These are phyloP conservation scores for Notholithocarpus densiflorus DNA, from an alignment of 306 rosid genomes.

Conservation along the genomic window DNA sequence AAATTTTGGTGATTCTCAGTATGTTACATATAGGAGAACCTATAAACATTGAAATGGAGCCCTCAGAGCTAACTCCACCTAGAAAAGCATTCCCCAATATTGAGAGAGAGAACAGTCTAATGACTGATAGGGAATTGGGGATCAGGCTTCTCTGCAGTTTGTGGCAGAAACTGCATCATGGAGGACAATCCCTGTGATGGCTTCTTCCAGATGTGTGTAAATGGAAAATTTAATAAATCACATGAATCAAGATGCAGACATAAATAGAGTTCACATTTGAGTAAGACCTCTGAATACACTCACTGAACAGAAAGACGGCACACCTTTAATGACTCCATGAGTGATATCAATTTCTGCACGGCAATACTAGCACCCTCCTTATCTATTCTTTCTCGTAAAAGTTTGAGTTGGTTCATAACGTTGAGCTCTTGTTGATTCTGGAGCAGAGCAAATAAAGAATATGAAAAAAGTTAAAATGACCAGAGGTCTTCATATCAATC, in stretches of 20 bases:
- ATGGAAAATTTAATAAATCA: background rate
- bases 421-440: constrained; percentile 44
- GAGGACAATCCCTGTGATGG: background rate
- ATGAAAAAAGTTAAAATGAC: background rate
- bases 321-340: constrained; percentile 60
- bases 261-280: background rate
- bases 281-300: background rate
- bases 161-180: background rate
- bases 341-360: constrained; percentile 46
- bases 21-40: background rate
- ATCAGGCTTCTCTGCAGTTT: background rate
- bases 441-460: background rate
- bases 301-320: constrained; percentile 1
- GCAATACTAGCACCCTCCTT: constrained; percentile 45
- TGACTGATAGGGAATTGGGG: background rate
- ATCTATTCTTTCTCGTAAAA: constrained; percentile 40
- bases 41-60: background rate
- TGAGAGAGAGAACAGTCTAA: background rate
- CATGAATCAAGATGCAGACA: background rate
- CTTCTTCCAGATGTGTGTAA: background rate
- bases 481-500: constrained; percentile 9
- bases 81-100: background rate
- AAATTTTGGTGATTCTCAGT: background rate
- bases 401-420: constrained; percentile 42
- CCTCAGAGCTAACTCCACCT: background rate